A percentile compares a stretch with the other conserved stretches of the same genome.
These are phyloP conservation scores for Aureobasidium vineae DNA, from an alignment of 2,329 filamentous ascomycete species.

Conservation along the genomic window DNA sequence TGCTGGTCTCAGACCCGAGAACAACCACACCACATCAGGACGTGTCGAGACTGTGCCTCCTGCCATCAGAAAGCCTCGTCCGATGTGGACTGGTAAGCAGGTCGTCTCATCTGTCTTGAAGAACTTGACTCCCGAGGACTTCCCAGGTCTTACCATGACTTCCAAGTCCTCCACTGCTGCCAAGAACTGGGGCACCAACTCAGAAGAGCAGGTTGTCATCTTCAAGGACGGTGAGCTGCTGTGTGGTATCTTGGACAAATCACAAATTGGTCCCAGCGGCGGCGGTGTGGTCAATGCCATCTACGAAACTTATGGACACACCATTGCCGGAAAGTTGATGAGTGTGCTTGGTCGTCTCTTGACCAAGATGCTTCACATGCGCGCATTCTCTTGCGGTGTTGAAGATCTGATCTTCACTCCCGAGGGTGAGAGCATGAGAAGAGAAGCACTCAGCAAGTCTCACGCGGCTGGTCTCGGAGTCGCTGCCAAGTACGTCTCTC, in stretches of 20 bases:
- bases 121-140: constrained; percentile 79
- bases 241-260: constrained; percentile 90
- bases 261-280: constrained; percentile 82
- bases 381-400: constrained; percentile 95
- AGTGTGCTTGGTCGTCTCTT: constrained; percentile 86
- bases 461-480: constrained; percentile 71
- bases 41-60: constrained; percentile 78
- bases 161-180: constrained; percentile 75
- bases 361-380: constrained; percentile 87
- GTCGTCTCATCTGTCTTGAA: constrained; percentile 88
- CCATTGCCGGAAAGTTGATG: constrained; percentile 79
- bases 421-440: constrained; percentile 70
- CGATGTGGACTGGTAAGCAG: constrained; percentile 94
- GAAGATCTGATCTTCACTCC: constrained; percentile 87
- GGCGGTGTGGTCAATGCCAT: constrained; percentile 89
- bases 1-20: constrained; percentile 82
- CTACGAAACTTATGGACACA: constrained; percentile 89
- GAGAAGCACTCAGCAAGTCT: constrained; percentile 66
- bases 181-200: constrained; percentile 70
- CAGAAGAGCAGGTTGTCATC: constrained; percentile 76
- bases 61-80: constrained; percentile 74
- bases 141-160: constrained; percentile 73
- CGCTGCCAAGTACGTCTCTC: constrained; percentile 82
- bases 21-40: constrained; percentile 79
- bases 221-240: constrained; percentile 86